phyloP scores from a whole-genome alignment of 495 filamentous ascomycete genomes.

The Daldinia loculata region DNA sequence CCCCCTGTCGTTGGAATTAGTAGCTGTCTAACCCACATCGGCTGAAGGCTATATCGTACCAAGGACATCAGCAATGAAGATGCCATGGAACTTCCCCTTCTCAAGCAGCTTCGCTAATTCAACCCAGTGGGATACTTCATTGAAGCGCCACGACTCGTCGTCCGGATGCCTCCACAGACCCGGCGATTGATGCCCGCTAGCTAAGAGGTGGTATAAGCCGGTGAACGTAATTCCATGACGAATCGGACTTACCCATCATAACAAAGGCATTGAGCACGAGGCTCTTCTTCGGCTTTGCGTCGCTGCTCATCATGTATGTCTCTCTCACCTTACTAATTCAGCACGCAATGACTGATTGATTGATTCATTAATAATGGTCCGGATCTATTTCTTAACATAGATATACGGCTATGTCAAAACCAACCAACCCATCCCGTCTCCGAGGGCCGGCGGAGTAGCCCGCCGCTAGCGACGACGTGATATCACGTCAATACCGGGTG shows the following conservation, averaged over 20 bases:
- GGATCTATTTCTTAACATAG: too few relatives aligned
- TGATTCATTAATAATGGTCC: not conserved
- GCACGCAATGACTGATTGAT: not conserved
- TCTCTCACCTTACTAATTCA: not conserved
- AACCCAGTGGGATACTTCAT: constrained; percentile 64
- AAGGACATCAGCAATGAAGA: constrained; percentile 68
- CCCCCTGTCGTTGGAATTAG: constrained; percentile 48
- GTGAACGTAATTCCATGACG: not conserved
- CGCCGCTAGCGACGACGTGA: constrained; percentile 3
- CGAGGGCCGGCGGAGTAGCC: constrained; percentile 26
- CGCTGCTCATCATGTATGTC: constrained; percentile 12
- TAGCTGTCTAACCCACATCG: not conserved
- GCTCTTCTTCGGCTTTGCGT: constrained; percentile 58
- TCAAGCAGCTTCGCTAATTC: constrained; percentile 66
- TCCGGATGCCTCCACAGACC: constrained; percentile 68
- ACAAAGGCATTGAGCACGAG: constrained; percentile 73
- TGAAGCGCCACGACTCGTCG: constrained; percentile 63
- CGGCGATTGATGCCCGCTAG: constrained; percentile 68
- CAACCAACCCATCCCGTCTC: constrained; percentile 11
- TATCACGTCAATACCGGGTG: constrained; percentile 5
- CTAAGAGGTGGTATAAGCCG: constrained; percentile 44
- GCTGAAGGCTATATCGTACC: constrained; percentile 35
- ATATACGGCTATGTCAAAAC: constrained; percentile 1
- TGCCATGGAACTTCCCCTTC: constrained; percentile 67
- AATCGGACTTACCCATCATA: constrained; percentile 55